phyloP scores from a whole-genome alignment of 192 early-diverging fungal species.

The Podila epicladia region DNA sequence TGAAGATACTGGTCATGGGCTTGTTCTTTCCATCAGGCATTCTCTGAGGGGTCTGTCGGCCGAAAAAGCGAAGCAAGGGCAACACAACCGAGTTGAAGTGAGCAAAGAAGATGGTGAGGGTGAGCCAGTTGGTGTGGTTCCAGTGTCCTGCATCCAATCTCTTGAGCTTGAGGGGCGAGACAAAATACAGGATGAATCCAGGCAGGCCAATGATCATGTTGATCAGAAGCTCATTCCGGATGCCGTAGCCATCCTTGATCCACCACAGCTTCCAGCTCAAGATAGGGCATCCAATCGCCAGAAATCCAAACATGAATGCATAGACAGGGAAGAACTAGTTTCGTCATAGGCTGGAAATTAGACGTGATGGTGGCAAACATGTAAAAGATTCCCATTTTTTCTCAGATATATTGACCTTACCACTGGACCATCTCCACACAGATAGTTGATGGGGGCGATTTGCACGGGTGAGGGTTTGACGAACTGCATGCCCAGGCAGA shows the following conservation, averaged over 20 bases:
- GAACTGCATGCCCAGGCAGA: constrained; percentile 46
- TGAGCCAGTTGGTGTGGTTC: constrained; percentile 50
- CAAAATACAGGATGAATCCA: constrained; percentile 40
- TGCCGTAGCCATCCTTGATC: constrained; percentile 51
- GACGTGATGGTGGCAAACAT: not conserved
- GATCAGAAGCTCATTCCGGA: constrained; percentile 44
- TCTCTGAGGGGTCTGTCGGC: constrained; percentile 26
- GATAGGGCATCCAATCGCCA: constrained; percentile 29
- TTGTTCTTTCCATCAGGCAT: constrained; percentile 1
- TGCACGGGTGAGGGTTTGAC: constrained; percentile 43
- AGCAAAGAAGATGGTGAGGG: constrained; percentile 24
- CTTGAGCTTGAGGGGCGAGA: constrained; percentile 38
- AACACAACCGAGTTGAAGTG: constrained; percentile 42
- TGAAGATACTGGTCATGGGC: constrained; percentile 20
- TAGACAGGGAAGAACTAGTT: constrained; percentile 46
- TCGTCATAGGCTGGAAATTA: not conserved
- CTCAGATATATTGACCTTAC: constrained; percentile 3
- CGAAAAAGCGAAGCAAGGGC: constrained; percentile 34
- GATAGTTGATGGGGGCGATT: constrained; percentile 31
- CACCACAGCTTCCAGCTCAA: constrained; percentile 38
- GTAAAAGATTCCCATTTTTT: not conserved
- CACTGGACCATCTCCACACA: constrained; percentile 40
- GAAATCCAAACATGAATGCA: constrained; percentile 31
- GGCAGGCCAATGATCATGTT: constrained; percentile 39
- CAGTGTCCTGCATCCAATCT: constrained; percentile 31